phyloP scores from a whole-genome alignment of 192 early-diverging fungal species.

The Coemansia sp. region DNA sequence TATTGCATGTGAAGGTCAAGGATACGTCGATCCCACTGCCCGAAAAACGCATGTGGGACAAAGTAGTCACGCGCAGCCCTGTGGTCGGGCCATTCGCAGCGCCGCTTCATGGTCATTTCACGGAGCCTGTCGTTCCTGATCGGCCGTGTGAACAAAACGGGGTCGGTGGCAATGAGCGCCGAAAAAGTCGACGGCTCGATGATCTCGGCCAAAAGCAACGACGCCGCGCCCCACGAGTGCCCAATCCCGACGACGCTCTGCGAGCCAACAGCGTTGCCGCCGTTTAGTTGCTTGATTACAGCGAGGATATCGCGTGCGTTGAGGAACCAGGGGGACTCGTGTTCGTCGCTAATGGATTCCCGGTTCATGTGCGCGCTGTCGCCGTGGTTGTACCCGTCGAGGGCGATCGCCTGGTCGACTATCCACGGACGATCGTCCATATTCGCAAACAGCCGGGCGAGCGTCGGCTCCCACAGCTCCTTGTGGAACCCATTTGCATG shows the following conservation, averaged over 20 bases:
- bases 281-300: slow-evolving; percentile 25
- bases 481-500: slow-evolving; percentile 56
- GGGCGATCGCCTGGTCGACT: slow-evolving; percentile 30
- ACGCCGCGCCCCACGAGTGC: slow-evolving; percentile 49
- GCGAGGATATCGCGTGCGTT: slow-evolving; percentile 39
- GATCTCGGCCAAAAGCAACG: slow-evolving; percentile 35
- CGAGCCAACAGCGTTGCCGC: too few species aligned
- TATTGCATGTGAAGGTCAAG: slow-evolving; percentile 29
- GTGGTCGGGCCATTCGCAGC: slow-evolving; percentile 13
- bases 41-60: slow-evolving; percentile 30
- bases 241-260: slow-evolving; percentile 37
- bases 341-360: slow-evolving; percentile 6
- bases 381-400: slow-evolving; percentile 51
- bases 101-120: slow-evolving; percentile 17
- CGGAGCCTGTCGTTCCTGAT: not conserved
- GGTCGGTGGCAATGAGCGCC: slow-evolving; percentile 31
- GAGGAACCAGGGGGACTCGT: slow-evolving; percentile 26
- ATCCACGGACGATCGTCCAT: slow-evolving; percentile 13
- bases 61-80: slow-evolving; percentile 25
- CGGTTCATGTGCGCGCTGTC: slow-evolving; percentile 49
- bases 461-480: slow-evolving; percentile 50
- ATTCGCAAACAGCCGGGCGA: slow-evolving; percentile 22
- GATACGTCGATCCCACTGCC: slow-evolving; percentile 28
- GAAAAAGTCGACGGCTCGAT: slow-evolving; percentile 28
- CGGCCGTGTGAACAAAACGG: slow-evolving; percentile 14